These are phyloP conservation scores for Viola pubescens DNA, from an alignment of 441 rosid species.

Conservation along the genomic window DNA sequence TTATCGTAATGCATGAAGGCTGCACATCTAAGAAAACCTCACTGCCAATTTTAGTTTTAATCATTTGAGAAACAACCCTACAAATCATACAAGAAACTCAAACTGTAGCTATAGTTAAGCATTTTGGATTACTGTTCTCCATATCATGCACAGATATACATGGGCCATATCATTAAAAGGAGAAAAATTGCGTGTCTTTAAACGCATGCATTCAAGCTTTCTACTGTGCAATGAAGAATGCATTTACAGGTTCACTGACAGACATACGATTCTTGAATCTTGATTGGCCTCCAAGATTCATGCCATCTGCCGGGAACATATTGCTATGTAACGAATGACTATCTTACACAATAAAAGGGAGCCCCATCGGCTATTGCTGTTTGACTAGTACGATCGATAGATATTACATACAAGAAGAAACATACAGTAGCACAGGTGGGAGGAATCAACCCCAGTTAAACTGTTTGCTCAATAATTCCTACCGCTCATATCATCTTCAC, in stretches of 20 bases:
- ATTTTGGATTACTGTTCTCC: no score
- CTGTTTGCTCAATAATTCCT: constrained; percentile 8
- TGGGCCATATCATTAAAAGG: no score
- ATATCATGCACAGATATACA: no score
- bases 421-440: not conserved
- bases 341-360: not conserved
- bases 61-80: no score
- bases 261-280: constrained; percentile 3
- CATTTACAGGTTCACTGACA: constrained; percentile 4
- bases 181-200: no score
- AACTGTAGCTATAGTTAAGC: no score
- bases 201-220: not conserved
- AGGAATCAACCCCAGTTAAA: not conserved
- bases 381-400: constrained; percentile 1
- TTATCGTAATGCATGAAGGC: no score
- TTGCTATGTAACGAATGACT: not conserved
- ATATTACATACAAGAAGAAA: not conserved
- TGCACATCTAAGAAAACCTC: no score
- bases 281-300: constrained; percentile 7
- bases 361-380: constrained; percentile 2
- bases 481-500: constrained; percentile 29
- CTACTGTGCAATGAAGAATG: not conserved
- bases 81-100: no score
- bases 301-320: not conserved
- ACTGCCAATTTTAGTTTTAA: no score